Conservation (phyloP, 257 asterid genomes). For the Nicotiana knightiana region DNA sequence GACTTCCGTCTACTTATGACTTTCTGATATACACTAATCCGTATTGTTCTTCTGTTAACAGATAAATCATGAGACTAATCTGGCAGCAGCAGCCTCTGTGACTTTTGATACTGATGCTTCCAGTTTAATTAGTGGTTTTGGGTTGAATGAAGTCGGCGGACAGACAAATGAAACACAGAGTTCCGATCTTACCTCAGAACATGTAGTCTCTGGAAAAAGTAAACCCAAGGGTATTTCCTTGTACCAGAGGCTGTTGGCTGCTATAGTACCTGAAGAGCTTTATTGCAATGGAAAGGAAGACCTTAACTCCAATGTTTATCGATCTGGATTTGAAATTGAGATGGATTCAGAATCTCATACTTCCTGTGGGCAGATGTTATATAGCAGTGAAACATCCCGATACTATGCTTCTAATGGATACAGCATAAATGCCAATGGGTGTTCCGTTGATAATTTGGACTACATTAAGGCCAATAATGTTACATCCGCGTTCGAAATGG, state of each 20-base stretch:
- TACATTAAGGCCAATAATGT: conserved; percentile 23
- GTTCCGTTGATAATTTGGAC: conserved; percentile 43
- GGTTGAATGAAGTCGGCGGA: conserved; percentile 39
- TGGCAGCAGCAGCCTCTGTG: conserved; percentile 33
- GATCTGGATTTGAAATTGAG: conserved; percentile 48
- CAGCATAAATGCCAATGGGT: conserved; percentile 36
- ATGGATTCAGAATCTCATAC: conserved; percentile 41
- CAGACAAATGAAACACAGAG: conserved; percentile 46
- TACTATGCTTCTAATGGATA: conserved; percentile 48
- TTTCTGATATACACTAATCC: not conserved
- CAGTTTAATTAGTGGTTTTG: conserved; percentile 33
- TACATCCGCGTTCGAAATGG: conserved; percentile 29
- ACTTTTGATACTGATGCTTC: conserved; percentile 47
- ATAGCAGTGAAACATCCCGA: conserved; percentile 36
- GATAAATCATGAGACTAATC: conserved; percentile 42
- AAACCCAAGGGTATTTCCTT: conserved; percentile 47
- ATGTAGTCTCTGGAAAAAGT: conserved; percentile 37
- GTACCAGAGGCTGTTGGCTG: conserved; percentile 74
- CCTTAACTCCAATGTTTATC: conserved; percentile 35
- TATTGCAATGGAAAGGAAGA: conserved; percentile 41
- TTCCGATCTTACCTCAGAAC: conserved; percentile 43
- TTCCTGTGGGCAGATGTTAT: conserved; percentile 33
- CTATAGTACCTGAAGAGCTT: conserved; percentile 67
- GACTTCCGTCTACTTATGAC: not conserved
- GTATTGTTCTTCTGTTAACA: conserved; percentile 18